Base-by-base conservation (phyloP, 23 red algal genomes). In the Agarophyton chilense region DNA sequence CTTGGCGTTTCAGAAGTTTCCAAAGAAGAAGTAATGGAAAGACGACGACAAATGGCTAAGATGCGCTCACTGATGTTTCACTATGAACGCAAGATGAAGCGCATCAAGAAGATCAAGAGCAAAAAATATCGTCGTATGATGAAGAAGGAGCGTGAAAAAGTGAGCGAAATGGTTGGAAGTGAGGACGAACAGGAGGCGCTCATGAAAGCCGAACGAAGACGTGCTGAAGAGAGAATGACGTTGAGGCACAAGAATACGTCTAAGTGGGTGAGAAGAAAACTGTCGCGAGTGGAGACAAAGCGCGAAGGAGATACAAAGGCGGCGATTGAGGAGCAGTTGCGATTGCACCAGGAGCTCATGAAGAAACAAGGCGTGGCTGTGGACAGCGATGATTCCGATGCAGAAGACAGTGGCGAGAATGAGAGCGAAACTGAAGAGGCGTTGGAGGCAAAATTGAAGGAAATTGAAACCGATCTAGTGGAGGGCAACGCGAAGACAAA, bases 311-410 rank as follows among this genome's bases (percentile, higher is more conserved):
- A 79, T 29, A 82, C 80, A 26, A 84, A 79, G 12, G 90, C 66
- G 28, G 95, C 95, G 11, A 81, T 97, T 52, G 82, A 90, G 35
- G 95, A 97, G 24, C 95, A 97, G 79, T 60, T 90, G 10, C 90
- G 88, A 16, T 22, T 88, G 25, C 89, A 72, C 38, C 52, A 89
- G 14, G 79, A 90, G 52, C 51, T 93, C 29, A 77, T 65, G 45
- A 49, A 72, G 24, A 89, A 83, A 28, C 83, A 89, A 70, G 72
- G 54, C 43, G 56, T 62, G 31, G 36, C 31, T 35, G 49, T 52
- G 24, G 90, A 72, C 41, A 78, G 76, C 54, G 87, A 65, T 12
- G 78, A 84, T 0, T 68, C 52, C 9, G 92, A 81, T 35, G 65
- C 28, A n/a, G 63, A 80, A 26, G 78, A 77, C 4, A 67, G 66